phyloP scores from a whole-genome alignment of 768 basidiomycete species.

The Butyriboletus loyo region DNA sequence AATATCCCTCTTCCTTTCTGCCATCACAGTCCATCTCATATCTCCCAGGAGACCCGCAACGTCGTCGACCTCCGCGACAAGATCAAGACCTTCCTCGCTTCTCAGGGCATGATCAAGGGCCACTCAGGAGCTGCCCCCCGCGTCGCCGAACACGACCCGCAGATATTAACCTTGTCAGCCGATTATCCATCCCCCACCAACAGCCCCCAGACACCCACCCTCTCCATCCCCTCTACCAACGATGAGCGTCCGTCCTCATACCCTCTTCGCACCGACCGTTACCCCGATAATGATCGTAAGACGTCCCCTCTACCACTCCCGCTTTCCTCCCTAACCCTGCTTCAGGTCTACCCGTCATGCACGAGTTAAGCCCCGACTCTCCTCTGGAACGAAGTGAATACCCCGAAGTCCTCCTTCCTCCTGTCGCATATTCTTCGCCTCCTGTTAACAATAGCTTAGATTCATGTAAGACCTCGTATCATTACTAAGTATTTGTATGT shows the following conservation, averaged over 20 bases:
- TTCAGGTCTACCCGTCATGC: constrained; percentile 31
- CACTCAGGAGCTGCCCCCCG: constrained; percentile 72
- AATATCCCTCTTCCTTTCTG: constrained; percentile 1
- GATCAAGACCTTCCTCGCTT: constrained; percentile 74
- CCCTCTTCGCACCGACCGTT: constrained; percentile 28
- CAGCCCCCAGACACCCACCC: constrained; percentile 46
- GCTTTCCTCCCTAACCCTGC: neutral
- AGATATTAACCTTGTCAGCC: constrained; percentile 49
- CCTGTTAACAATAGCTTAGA: constrained; percentile 54
- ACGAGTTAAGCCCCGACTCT: constrained; percentile 32
- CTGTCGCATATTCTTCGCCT: constrained; percentile 31
- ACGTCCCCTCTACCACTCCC: neutral
- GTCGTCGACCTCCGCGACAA: constrained; percentile 69
- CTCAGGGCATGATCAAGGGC: constrained; percentile 88
- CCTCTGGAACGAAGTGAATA: constrained; percentile 31
- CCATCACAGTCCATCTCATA: constrained; percentile 4
- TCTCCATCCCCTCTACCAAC: constrained; percentile 42
- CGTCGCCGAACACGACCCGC: constrained; percentile 51
- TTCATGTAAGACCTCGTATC: constrained; percentile 73
- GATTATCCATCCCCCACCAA: constrained; percentile 39
- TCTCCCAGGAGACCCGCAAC: constrained; percentile 60
- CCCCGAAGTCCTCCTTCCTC: constrained; percentile 29
- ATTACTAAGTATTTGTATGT: constrained; percentile 66
- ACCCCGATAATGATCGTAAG: constrained; percentile 32
- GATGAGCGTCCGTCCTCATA: constrained; percentile 37